Evolutionary conservation across 1,284 basidiomycete genomes (phyloP), one percentile per base, ranked within the genome.

Genomic region (Fomitiporia mediterranea): DNA sequence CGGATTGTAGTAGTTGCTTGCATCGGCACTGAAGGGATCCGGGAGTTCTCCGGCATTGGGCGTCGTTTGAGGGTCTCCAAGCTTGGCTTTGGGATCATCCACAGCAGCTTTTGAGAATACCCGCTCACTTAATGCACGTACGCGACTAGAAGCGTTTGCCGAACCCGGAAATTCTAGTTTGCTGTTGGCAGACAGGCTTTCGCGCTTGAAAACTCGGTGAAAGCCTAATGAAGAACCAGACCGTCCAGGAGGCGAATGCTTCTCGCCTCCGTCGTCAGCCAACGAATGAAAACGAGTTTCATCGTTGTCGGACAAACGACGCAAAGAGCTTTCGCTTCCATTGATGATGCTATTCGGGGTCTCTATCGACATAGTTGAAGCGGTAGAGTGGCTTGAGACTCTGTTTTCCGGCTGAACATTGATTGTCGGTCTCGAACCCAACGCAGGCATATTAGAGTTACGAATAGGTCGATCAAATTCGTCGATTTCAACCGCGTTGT

Each of bases 1-100:
- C 2, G 86, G 82, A 0, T 83, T 84, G 64, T 87, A 89, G 64
- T 88, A 89, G 0, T 86, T 86, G 23, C 74, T 82, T n/a, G 86
- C 84, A 62, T 86, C 73, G 1, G 79, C 80, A 27, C 79, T 78
- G 70, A 89, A 89, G 0, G 86, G 86, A 64, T 89, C 86, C 4
- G 84, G 82, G 8, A 25, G 30, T 25, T 58, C 53, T 13, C 25
- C 35, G 25, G 27, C 40, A 19, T 25, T 42, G 13, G 44, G 37
- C n/a, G 85, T 81, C 58, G 84, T 78, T 66, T 83, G 83, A 52
- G 85, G 82, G 2, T 74, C 73, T 64, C 83, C 82, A 2, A 64
- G 63, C 2, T 56, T 55, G 28, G 46, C 56, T 28, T 53, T 60
- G 19, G 49, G 11, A 13, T 48, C 49, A 11, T 52, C 51, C 68